Conservation (phyloP, 768 basidiomycete species). For the Plicaturopsis crispa region DNA sequence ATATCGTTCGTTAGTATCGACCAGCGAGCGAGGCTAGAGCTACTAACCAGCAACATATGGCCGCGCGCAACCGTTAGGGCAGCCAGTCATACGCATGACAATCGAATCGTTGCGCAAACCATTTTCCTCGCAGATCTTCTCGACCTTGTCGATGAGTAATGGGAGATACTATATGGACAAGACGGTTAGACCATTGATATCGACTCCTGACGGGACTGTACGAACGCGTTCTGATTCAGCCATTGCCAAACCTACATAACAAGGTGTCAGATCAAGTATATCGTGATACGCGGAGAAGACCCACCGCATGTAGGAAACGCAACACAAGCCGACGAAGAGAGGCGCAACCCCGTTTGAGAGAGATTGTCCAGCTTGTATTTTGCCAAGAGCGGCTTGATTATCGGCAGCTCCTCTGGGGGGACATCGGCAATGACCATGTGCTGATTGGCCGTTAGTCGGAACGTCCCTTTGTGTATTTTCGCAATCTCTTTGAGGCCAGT, state of each 20-base stretch:
- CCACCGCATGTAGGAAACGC: slow-evolving; percentile 90
- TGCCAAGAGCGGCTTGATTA: slow-evolving; percentile 71
- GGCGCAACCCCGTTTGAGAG: slow-evolving; percentile 65
- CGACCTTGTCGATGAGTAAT: slow-evolving; percentile 87
- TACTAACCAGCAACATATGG: slow-evolving; percentile 81
- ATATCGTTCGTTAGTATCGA: neutral
- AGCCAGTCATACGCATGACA: slow-evolving; percentile 98
- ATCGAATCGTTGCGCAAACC: slow-evolving; percentile 92
- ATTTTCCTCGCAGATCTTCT: slow-evolving; percentile 89
- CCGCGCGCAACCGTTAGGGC: slow-evolving; percentile 88
- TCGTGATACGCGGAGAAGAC: slow-evolving; percentile 8
- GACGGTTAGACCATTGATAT: slow-evolving; percentile 11
- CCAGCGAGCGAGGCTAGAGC: too few species aligned
- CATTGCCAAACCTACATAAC: slow-evolving; percentile 55
- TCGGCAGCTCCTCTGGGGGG: slow-evolving; percentile 57
- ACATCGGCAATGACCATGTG: slow-evolving; percentile 88
- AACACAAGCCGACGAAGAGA: slow-evolving; percentile 94
- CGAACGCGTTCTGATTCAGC: slow-evolving; percentile 67
- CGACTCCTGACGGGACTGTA: slow-evolving; percentile 5
- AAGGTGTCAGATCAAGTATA: slow-evolving; percentile 1
- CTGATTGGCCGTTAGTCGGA: slow-evolving; percentile 93
- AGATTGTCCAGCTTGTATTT: slow-evolving; percentile 91
- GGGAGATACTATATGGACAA: slow-evolving; percentile 71
- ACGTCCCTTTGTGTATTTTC: slow-evolving; percentile 87
- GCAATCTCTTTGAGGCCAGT: slow-evolving; percentile 89